Evolutionary conservation across 352 stramenopile genomes (phyloP), one percentile per base, ranked within the genome.

Genomic region (Globisporangium nunn): DNA sequence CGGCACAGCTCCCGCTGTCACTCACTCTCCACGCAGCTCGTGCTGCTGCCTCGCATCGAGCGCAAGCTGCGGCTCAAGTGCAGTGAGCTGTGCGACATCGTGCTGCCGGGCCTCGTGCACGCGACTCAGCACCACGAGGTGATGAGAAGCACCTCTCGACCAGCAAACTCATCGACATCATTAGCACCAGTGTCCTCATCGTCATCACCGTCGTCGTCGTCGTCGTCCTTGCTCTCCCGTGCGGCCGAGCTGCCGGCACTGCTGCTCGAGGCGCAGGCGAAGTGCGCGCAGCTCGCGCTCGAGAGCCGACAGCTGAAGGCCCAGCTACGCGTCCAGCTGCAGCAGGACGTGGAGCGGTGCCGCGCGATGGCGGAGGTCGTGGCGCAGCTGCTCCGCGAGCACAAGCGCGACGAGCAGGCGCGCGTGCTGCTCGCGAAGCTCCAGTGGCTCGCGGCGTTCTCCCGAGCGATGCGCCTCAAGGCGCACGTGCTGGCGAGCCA

Each of bases 341-440:
- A 62, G 6, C 45, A 68, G 2, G 64, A 75, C 39, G 37, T 75
- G 2, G 44, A 51, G 18, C 54, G 59, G n/a, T 48, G 62, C 49
- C 70, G 66, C 15, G 51, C 58, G 15, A 67, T 78, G 56, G 58
- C 64, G 29, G 2, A 40, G 11, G 45, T 55, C 0, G 39, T 74
- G 8, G 51, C 62, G 6, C 53, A 62, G 23, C 29, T 74, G 35
- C 54, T 79, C 5, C 50, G 59, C 12, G 51, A 64, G 6, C 66
- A 79, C 62, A 73, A 76, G 46, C 61, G 61, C 28, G 64, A 65
- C 15, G 71, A 79, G 43, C 59, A 68, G 23, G 54, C 68, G 17
- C 62, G 65, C 5, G 71, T 70, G 12, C 47, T 76, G 14, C 58
- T 61, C 4, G 56, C 56, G 12, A 75, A 76, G 49, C 40, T 67